phyloP scores from a whole-genome alignment of 495 filamentous ascomycete species.

The Aspergillus haitiensis region DNA sequence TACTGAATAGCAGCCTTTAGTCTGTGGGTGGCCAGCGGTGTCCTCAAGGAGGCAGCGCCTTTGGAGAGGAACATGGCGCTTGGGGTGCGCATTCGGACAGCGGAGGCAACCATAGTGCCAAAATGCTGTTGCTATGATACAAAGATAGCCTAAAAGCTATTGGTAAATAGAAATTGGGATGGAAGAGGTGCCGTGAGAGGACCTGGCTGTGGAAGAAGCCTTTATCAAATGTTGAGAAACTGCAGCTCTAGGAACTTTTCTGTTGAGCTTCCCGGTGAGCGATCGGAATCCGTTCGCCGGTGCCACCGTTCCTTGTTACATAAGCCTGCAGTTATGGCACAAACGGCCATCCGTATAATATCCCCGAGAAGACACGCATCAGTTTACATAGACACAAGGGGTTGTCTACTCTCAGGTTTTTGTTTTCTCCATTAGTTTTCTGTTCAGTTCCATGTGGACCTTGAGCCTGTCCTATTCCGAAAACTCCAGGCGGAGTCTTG shows the following conservation, averaged over 20 bases:
- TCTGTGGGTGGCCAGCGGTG: constrained; percentile 46
- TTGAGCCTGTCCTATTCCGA: constrained; percentile 27
- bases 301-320: constrained; percentile 30
- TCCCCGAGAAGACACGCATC: constrained; percentile 32
- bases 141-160: constrained; percentile 34
- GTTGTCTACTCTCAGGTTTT: constrained; percentile 1
- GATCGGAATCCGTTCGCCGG: constrained; percentile 28
- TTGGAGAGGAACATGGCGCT: constrained; percentile 47
- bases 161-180: constrained; percentile 23
- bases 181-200: constrained; percentile 30
- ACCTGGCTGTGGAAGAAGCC: constrained; percentile 33
- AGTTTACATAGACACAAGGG: constrained; percentile 13
- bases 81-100: constrained; percentile 50
- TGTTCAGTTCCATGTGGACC: constrained; percentile 34
- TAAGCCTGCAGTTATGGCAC: constrained; percentile 22
- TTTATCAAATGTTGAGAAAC: constrained; percentile 26
- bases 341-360: constrained; percentile 19
- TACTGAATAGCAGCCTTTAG: constrained; percentile 48
- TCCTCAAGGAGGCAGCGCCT: constrained; percentile 46
- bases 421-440: constrained; percentile 26
- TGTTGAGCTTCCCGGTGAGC: constrained; percentile 49
- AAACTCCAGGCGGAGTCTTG: constrained; percentile 40
- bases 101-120: constrained; percentile 48
- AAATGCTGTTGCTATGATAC: constrained; percentile 33
- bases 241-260: constrained; percentile 44